Evolutionary conservation across 2,329 filamentous ascomycete genomes (phyloP).

Genomic region (Thielaviopsis ethacetica): DNA sequence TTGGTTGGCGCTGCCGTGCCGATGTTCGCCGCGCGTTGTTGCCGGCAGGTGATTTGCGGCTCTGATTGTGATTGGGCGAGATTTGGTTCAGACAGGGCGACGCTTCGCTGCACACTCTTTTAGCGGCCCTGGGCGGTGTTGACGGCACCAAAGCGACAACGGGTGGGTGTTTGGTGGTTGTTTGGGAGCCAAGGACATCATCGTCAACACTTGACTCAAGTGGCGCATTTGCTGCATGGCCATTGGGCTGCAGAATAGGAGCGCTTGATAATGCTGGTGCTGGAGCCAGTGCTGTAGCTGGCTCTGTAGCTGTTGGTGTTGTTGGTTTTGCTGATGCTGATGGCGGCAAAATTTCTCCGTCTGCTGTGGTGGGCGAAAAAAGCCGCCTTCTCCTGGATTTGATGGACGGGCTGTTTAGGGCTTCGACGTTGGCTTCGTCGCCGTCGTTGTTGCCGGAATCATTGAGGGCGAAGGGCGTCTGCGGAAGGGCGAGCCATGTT

Average conservation of each 20-base stretch:
- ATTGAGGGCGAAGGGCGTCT: not conserved
- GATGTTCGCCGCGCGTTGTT: not conserved
- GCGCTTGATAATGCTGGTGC: not conserved
- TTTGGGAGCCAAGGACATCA: not conserved
- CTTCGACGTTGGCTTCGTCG: not conserved
- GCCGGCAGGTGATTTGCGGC: not conserved
- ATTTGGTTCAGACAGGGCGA: not conserved
- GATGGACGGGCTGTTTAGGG: not conserved
- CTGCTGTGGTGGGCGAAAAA: not conserved
- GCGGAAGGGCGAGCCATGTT: not conserved
- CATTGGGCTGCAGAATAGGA: not conserved
- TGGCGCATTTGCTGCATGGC: not conserved
- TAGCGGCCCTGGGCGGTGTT: not conserved
- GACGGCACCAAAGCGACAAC: not conserved
- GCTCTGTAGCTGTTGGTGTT: too few species aligned
- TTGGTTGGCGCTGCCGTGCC: not conserved
- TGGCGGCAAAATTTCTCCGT: not conserved
- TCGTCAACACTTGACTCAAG: not conserved
- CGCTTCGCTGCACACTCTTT: not conserved
- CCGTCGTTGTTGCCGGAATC: not conserved
- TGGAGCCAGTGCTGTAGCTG: not conserved
- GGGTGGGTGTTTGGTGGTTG: not conserved
- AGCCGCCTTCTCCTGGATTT: not conserved
- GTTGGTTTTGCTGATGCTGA: not conserved
- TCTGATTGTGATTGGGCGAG: not conserved